Evolutionary conservation across 345 rosid genomes (phyloP), one percentile per base, ranked within the genome.

Genomic region (Euphorbia pulcherrima): DNA sequence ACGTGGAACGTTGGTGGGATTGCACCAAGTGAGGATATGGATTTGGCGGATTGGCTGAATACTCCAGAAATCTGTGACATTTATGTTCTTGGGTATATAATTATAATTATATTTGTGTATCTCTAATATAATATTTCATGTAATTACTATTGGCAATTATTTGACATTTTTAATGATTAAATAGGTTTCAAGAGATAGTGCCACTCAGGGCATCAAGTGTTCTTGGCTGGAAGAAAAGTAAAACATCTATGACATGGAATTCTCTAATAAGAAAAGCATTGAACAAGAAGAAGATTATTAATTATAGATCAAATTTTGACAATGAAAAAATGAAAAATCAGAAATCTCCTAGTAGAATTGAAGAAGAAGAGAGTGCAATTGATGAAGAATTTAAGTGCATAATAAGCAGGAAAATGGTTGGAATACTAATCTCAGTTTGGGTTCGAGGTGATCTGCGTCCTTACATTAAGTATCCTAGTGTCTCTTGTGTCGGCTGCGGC

Each of bases 1-100:
- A 86, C 98, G 48, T 90, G 98, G 96, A 92, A 92, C 72, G 96
- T 88, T 29, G 98, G 92, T 8, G 98, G 98, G 29, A 56, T 83
- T 75, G 88, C 80, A 64, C 96, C 95, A 21, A 55, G 65, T 6
- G 88, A 88, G 52, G 81, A 77, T 39, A 46, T 87, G 68, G 91
- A 87, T 52, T 78, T 92, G 83, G 85, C 81, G 57, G 95, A 86
- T 65, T 79, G 89, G 82, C 62, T 90, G 18, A 84, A 83, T 62
- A 77, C 76, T 24, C 54, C 68, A 61, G 75, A 80, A 61, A 51
- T 78, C 0, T 85, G 86, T 46, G 95, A 92, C 77, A 82, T 92
- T 72, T 92, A 90, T 28, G 96, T 90, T 69, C 69, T 90, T 20
- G 98, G 98, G 98, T 92, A 80, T 6, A 17, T 27, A 24, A 40